Evolutionary conservation across 495 filamentous ascomycete genomes (phyloP).

Genomic region (Hyphodiscus hymeniophilus): DNA sequence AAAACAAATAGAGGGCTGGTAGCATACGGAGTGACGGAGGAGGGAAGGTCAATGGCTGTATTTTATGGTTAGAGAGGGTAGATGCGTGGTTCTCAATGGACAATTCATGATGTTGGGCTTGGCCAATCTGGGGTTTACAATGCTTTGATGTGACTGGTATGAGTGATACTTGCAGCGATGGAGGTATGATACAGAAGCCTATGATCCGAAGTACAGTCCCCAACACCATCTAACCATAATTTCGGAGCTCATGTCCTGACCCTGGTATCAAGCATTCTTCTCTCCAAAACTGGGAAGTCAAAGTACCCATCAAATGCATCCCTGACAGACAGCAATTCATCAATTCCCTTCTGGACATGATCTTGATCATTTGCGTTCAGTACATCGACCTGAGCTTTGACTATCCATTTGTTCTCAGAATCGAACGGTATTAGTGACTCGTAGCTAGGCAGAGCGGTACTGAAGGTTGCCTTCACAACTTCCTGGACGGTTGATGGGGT

Average conservation of each 20-base stretch:
- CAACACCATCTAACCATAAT: background rate
- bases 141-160: too few relatives aligned
- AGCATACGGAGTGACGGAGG: background rate
- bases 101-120: too few relatives aligned
- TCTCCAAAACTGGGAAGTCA: constrained; percentile 15
- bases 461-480: constrained; percentile 1
- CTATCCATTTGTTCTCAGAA: constrained; percentile 20
- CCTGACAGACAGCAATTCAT: constrained; percentile 16
- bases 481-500: constrained; percentile 1
- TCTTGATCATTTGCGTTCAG: constrained; percentile 12
- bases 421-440: constrained; percentile 13
- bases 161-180: too few relatives aligned
- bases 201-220: background rate
- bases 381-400: constrained; percentile 11
- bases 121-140: too few relatives aligned
- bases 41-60: background rate
- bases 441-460: constrained; percentile 7
- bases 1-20: constrained; percentile 18
- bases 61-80: constrained; percentile 11
- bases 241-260: constrained; percentile 8
- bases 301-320: constrained; percentile 17
- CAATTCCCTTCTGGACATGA: constrained; percentile 12
- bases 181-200: too few relatives aligned
- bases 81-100: too few relatives aligned
- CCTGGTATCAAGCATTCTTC: constrained; percentile 21